Base-by-base conservation (phyloP, 306 rosid species). In the Carpinus viminea region DNA sequence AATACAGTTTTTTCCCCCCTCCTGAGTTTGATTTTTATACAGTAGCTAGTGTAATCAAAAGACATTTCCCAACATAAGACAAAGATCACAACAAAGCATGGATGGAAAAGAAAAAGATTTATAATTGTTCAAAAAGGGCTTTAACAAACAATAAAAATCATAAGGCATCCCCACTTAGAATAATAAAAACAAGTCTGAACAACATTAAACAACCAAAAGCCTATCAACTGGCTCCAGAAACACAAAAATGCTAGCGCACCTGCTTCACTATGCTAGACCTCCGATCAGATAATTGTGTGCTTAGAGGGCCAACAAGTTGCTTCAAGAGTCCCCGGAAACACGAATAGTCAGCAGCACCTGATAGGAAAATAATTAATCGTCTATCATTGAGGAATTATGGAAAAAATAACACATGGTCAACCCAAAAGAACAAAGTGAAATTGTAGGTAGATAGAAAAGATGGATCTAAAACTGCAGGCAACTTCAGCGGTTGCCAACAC, bases 201-300 rank as follows among this genome's bases (percentile, higher is more conserved):
- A 18, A 85, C 48, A 68, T 18, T 43, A 38, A n/a, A n/a, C 17
- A 43, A 38, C 48, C 26, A 45, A 38, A 0, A 38, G 8, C 11
- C 45, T 62, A 62, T 41, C 56, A 74, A 82, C 76, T 65, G 46
- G 59, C 70, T 65, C 74, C 46, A 64, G 48, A 72, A 71, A 66
- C 21, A 71, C 70, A 46, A 75, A 64, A 46, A 77, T 43, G 70
- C 48, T 41, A 84, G 64, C 16, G 34, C 73, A 93, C 99, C 99
- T 96, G 99, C 89, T 96, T 96, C 87, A 96, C 99, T 83, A 96
- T 85, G 89, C 85, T 93, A 77, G 99, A 96, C 92, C 99, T 86
- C 78, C 99, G 88, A 82, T 96, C 99, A n/a, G 99, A 88, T 82
- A 96, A 86, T 78, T 96, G 99, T 20, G 84, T 76, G 83, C 91